Percentiles rank a stretch among this genome's conserved stretches.
Conservation (phyloP, 2,329 filamentous ascomycete genomes). For the Cladophialophora exuberans region DNA sequence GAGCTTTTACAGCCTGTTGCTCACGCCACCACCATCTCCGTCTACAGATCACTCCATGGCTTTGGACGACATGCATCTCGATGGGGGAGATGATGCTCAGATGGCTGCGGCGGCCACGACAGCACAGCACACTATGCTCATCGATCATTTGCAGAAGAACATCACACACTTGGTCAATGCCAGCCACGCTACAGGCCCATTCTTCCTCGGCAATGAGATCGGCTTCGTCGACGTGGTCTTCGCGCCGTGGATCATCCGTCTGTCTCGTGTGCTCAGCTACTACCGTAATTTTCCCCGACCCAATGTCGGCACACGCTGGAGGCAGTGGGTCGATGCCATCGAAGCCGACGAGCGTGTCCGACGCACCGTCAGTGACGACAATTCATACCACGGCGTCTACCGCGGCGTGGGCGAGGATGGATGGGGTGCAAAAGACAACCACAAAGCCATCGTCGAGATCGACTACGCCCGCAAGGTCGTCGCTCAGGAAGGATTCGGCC, state of each 20-base stretch:
- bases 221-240: constrained; percentile 75
- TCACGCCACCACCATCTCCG: constrained; percentile 27
- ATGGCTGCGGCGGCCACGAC: constrained; percentile 8
- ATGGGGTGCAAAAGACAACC: constrained; percentile 22
- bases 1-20: constrained; percentile 73
- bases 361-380: constrained; percentile 68
- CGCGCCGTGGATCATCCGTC: constrained; percentile 72
- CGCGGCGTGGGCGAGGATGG: constrained; percentile 31
- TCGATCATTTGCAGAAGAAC: constrained; percentile 57
- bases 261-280: constrained; percentile 67
- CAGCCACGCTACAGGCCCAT: constrained; percentile 65
- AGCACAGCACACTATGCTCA: constrained; percentile 29
- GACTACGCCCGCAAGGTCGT: constrained; percentile 29
- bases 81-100: constrained; percentile 11
- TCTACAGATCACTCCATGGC: constrained; percentile 9
- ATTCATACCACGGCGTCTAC: constrained; percentile 55
- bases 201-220: constrained; percentile 64
- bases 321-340: constrained; percentile 70
- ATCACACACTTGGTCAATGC: constrained; percentile 65
- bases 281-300: constrained; percentile 69
- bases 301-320: constrained; percentile 66
- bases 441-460: constrained; percentile 29
- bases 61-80: constrained; percentile 12
- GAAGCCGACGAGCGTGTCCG: constrained; percentile 65
- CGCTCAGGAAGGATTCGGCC: constrained; percentile 30